phyloP scores from a whole-genome alignment of 345 rosid species.

The Rhodamnia rubescens region DNA sequence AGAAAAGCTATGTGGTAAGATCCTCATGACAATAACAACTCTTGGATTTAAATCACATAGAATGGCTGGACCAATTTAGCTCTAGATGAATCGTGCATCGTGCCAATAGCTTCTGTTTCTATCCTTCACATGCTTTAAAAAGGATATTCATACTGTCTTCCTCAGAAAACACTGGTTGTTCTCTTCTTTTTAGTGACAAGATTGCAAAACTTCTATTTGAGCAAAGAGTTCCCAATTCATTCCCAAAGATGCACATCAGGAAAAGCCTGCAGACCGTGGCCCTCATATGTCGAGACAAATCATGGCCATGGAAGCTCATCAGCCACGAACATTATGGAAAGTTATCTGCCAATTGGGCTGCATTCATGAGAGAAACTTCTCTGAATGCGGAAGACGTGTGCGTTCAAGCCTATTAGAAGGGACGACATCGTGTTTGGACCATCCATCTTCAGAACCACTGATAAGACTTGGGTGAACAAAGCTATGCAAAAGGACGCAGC shows the following conservation, averaged over 20 bases:
- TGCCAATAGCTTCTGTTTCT: neutral
- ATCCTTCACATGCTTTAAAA: neutral
- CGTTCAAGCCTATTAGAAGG: too few relatives aligned
- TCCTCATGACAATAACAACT: neutral
- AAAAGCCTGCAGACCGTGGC: neutral
- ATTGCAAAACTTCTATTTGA: neutral
- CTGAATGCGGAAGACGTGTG: neutral
- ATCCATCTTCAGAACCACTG: neutral
- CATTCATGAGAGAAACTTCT: neutral
- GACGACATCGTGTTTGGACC: neutral
- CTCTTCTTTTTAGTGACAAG: too few relatives aligned
- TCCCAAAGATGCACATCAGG: neutral
- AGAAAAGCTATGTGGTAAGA: neutral
- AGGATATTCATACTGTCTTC: neutral
- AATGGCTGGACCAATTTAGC: neutral
- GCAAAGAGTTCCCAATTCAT: neutral
- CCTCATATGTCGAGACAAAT: neutral
- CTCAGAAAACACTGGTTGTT: neutral
- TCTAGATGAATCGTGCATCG: neutral
- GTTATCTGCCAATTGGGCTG: fast-evolving
- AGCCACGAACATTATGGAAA: neutral
- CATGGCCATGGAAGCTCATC: neutral
- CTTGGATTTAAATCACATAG: neutral
- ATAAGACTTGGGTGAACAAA: neutral
- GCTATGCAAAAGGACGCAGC: neutral